These are phyloP conservation scores for Annulohypoxylon maeteangense DNA, from an alignment of 495 filamentous ascomycete genomes.

Conservation along the genomic window DNA sequence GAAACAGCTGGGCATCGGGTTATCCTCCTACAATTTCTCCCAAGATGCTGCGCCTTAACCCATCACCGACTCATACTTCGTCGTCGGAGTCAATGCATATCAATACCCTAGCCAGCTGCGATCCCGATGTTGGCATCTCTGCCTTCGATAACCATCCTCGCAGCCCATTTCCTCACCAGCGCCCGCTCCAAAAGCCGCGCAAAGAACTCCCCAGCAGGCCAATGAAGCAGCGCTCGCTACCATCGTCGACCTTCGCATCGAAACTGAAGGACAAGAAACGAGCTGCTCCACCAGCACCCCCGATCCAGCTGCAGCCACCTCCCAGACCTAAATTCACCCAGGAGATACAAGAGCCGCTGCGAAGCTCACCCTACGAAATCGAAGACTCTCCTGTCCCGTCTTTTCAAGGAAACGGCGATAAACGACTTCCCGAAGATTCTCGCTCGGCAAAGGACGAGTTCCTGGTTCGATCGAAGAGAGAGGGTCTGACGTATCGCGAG, in stretches of 20 bases:
- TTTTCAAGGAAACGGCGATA: background rate
- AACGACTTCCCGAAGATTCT: background rate
- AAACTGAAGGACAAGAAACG: conserved; percentile 27
- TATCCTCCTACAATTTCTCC: conserved; percentile 51
- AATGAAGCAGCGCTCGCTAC: conserved; percentile 58
- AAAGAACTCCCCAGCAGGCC: conserved; percentile 50
- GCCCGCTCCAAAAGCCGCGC: conserved; percentile 40
- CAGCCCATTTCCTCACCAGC: conserved; percentile 18
- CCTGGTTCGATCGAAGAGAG: conserved; percentile 69
- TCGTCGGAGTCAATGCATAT: conserved; percentile 51
- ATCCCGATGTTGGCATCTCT: conserved; percentile 33
- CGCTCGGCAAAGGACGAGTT: conserved; percentile 66
- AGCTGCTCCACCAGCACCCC: background rate
- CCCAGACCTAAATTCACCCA: background rate
- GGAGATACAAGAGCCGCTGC: conserved; percentile 4
- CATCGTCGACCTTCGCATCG: conserved; percentile 33
- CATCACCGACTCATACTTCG: conserved; percentile 47
- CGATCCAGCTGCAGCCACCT: background rate
- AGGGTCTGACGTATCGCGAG: conserved; percentile 81
- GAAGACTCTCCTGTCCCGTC: background rate
- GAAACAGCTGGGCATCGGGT: conserved; percentile 27
- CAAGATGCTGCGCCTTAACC: conserved; percentile 49
- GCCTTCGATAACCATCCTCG: conserved; percentile 23
- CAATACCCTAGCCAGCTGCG: conserved; percentile 32
- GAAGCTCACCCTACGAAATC: background rate